Percentiles rank a stretch among this genome's conserved stretches.
These are phyloP conservation scores for Neltuma alba DNA, from an alignment of 306 rosid species.

Conservation along the genomic window DNA sequence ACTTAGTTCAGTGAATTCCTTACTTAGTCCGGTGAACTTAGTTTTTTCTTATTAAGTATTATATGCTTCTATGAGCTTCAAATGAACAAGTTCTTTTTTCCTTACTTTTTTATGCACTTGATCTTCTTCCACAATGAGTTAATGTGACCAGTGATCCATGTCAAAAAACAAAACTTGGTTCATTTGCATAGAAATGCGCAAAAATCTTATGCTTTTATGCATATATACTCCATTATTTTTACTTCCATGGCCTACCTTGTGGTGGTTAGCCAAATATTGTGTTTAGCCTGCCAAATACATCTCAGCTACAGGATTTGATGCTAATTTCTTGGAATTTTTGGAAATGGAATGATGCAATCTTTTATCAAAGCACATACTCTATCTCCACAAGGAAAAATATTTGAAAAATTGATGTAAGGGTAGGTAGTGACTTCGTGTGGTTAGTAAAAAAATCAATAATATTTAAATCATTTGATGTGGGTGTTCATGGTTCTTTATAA, in stretches of 20 bases:
- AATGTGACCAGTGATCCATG: neutral
- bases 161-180: constrained; percentile 10
- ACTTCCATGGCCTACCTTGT: constrained; percentile 28
- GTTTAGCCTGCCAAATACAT: constrained; percentile 85
- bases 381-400: constrained; percentile 49
- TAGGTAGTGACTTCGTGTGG: neutral
- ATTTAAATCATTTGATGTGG: neutral
- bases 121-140: neutral
- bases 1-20: constrained; percentile 1
- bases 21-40: too few relatives aligned
- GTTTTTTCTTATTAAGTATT: too few relatives aligned
- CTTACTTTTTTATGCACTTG: neutral
- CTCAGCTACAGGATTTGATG: constrained; percentile 95
- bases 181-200: neutral
- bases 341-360: constrained; percentile 81
- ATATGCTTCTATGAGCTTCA: neutral
- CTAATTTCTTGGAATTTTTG: constrained; percentile 85
- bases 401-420: neutral
- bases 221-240: constrained; percentile 6
- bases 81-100: too few relatives aligned
- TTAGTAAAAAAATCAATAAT: neutral
- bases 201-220: constrained; percentile 24
- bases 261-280: constrained; percentile 42
- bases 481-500: neutral
- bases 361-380: constrained; percentile 69